Conservation (phyloP, 192 early-diverging fungal genomes). For the Podila verticillata region DNA sequence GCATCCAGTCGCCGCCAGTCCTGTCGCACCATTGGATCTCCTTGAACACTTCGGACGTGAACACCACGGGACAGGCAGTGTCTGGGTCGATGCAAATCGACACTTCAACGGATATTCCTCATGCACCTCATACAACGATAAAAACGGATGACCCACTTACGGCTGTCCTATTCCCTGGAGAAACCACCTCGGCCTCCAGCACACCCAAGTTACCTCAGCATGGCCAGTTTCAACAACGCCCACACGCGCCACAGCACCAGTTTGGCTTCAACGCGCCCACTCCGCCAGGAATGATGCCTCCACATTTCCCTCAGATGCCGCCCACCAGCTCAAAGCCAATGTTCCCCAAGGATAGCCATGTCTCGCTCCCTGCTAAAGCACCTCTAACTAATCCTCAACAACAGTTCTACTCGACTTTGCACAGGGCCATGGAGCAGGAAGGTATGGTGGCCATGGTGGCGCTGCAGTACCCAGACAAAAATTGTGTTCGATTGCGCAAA, state of each 20-base stretch:
- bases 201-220: conserved; percentile 10
- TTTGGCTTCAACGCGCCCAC: conserved; percentile 9
- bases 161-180: conserved; percentile 10
- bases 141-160: conserved; percentile 24
- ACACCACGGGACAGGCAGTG: background rate
- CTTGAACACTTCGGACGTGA: background rate
- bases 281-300: conserved; percentile 5
- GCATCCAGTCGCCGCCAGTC: conserved; percentile 38
- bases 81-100: background rate
- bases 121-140: background rate
- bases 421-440: conserved; percentile 26
- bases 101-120: background rate
- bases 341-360: background rate
- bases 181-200: background rate
- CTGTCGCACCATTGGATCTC: conserved; percentile 44
- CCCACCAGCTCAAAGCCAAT: conserved; percentile 18
- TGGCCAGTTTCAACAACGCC: conserved; percentile 15
- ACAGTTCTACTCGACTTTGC: conserved; percentile 25
- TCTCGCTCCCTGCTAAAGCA: background rate
- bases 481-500: conserved; percentile 23
- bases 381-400: background rate
- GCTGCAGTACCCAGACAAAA: conserved; percentile 40
- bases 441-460: conserved; percentile 43
- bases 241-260: background rate
- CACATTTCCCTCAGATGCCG: conserved; percentile 18